These are phyloP conservation scores for Candida suzukii DNA, from an alignment of 805 yeast genomes.

Conservation along the genomic window DNA sequence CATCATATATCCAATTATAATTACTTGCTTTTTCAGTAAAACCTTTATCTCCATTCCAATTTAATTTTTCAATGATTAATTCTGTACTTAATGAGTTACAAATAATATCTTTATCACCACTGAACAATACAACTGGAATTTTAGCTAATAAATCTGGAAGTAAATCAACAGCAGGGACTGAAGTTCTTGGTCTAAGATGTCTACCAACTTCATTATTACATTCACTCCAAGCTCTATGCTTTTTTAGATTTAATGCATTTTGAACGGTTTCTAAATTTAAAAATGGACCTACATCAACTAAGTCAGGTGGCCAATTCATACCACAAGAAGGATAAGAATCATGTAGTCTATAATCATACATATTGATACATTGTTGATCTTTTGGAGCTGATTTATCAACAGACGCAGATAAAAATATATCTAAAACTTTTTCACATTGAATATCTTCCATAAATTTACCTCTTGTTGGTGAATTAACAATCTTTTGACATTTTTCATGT, in stretches of 20 bases:
- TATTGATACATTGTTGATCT: conserved; percentile 61
- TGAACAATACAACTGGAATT: conserved; percentile 64
- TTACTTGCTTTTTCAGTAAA: conserved; percentile 26
- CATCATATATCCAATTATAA: conserved; percentile 38
- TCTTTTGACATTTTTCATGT: conserved; percentile 57
- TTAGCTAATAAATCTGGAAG: conserved; percentile 59
- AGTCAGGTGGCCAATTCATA: conserved; percentile 79
- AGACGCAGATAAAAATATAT: conserved; percentile 28
- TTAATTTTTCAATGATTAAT: conserved; percentile 50
- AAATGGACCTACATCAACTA: conserved; percentile 42
- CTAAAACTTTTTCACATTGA: conserved; percentile 36
- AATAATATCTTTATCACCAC: conserved; percentile 83
- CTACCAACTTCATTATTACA: conserved; percentile 58
- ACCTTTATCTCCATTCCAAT: conserved; percentile 61
- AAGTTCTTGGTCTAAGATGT: conserved; percentile 40
- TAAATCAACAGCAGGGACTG: conserved; percentile 56
- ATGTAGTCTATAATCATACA: conserved; percentile 68
- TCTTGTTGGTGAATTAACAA: conserved; percentile 24
- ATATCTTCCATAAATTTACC: conserved; percentile 18
- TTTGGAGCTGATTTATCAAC: conserved; percentile 15
- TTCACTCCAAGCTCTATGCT: conserved; percentile 56
- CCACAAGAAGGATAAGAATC: conserved; percentile 88
- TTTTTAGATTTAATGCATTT: conserved; percentile 41
- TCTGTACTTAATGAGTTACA: conserved; percentile 81
- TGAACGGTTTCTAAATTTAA: conserved; percentile 39